A percentile compares a stretch with the other conserved stretches of the same genome.
Conservation (phyloP, 441 rosid genomes). For the Codiaeum variegatum region DNA sequence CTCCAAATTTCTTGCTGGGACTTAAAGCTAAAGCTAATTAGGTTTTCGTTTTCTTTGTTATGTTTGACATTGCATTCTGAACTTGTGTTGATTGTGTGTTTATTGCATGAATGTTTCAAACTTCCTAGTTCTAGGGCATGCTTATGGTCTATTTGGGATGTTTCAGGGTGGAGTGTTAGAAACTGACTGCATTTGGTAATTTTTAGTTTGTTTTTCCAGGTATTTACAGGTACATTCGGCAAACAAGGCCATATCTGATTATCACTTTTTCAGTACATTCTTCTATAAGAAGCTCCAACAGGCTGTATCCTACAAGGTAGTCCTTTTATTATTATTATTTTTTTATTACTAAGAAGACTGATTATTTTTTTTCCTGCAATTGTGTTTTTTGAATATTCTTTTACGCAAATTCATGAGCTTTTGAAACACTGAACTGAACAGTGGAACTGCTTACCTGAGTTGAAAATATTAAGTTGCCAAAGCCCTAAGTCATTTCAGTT, state of each 20-base stretch:
- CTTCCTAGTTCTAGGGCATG: background rate
- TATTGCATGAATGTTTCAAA: background rate
- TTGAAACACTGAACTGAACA: background rate
- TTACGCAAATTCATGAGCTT: background rate
- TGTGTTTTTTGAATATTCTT: background rate
- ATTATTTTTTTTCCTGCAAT: background rate
- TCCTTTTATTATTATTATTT: no score
- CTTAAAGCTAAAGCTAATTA: background rate
- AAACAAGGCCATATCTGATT: conserved; percentile 47
- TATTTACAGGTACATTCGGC: conserved; percentile 54
- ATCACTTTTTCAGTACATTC: conserved; percentile 81
- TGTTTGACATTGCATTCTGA: no score
- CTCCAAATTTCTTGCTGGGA: background rate
- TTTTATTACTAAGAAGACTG: background rate
- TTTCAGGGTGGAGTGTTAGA: background rate
- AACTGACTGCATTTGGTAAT: background rate
- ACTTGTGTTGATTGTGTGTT: background rate
- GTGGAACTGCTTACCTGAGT: background rate
- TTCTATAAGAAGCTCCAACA: conserved; percentile 85
- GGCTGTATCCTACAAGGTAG: conserved; percentile 69
- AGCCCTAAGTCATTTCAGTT: background rate
- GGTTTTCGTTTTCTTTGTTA: background rate
- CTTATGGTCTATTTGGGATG: conserved; percentile 11
- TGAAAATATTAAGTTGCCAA: background rate
- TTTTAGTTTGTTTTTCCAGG: conserved; percentile 35